Evolutionary conservation across 768 basidiomycete species (phyloP).

Genomic region (Tylopilus balloui): DNA sequence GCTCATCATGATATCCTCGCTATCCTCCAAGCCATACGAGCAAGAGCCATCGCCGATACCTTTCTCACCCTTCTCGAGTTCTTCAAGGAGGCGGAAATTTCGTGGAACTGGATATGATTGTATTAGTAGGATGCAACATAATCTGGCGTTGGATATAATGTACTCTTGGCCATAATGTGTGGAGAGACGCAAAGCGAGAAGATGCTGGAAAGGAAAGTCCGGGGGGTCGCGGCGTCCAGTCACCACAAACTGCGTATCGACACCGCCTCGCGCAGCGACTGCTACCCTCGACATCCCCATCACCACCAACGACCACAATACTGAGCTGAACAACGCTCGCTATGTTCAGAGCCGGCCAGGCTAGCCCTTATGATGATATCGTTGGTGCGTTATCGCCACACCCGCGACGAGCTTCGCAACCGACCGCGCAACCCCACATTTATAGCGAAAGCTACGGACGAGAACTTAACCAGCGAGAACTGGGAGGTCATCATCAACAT

Average conservation of each 20-base stretch:
- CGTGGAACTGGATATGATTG: conserved; percentile 70
- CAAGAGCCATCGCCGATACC: conserved; percentile 98
- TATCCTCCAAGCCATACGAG: conserved; percentile 93
- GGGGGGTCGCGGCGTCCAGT: conserved; percentile 6
- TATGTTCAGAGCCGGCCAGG: conserved; percentile 70
- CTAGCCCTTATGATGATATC: conserved; percentile 85
- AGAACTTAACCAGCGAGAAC: conserved; percentile 90
- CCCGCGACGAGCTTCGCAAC: conserved; percentile 5
- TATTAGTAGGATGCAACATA: neutral
- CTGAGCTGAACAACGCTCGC: conserved; percentile 1
- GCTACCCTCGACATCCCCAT: conserved; percentile 6
- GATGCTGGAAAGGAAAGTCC: too few species aligned
- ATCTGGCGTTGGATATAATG: conserved; percentile 7
- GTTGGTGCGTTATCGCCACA: conserved; percentile 59
- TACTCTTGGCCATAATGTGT: conserved; percentile 51
- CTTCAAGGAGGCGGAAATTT: conserved; percentile 94
- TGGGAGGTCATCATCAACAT: conserved; percentile 93
- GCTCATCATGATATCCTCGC: conserved; percentile 96
- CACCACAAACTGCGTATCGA: conserved; percentile 11
- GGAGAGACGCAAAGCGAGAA: conserved; percentile 7
- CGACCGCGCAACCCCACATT: neutral
- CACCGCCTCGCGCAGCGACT: conserved; percentile 32
- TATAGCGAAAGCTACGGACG: conserved; percentile 95
- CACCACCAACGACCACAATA: conserved; percentile 14
- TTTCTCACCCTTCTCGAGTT: conserved; percentile 99